Conservation (phyloP, 805 yeast genomes). For the Nakazawaea molendinolei region DNA sequence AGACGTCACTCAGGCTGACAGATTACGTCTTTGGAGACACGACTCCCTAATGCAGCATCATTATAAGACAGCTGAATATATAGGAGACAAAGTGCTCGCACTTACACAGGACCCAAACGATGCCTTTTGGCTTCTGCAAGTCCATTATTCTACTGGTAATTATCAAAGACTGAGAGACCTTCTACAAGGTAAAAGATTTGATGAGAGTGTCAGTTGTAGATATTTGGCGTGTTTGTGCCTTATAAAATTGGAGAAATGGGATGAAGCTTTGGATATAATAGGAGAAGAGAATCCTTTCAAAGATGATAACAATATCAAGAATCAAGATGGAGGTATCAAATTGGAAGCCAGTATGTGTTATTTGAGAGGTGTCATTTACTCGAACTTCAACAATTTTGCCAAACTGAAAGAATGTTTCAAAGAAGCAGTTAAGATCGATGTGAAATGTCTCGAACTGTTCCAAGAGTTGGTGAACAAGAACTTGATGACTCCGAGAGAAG, state of each 20-base stretch:
- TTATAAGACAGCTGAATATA: constrained; percentile 79
- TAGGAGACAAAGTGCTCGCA: constrained; percentile 85
- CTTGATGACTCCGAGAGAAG: constrained; percentile 76
- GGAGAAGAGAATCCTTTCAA: constrained; percentile 78
- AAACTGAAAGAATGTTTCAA: constrained; percentile 80
- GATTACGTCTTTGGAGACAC: constrained; percentile 84
- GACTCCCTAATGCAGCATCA: constrained; percentile 92
- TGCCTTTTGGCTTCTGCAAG: constrained; percentile 96
- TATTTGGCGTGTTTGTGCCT: constrained; percentile 74
- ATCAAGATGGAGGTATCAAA: constrained; percentile 77
- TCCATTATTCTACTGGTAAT: constrained; percentile 67
- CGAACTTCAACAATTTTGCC: constrained; percentile 78
- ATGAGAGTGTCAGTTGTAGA: constrained; percentile 65
- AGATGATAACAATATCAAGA: constrained; percentile 28
- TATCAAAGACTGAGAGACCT: constrained; percentile 74
- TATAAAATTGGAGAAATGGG: constrained; percentile 68
- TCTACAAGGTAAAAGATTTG: constrained; percentile 48
- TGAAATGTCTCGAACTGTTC: constrained; percentile 90
- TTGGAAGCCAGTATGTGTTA: constrained; percentile 84
- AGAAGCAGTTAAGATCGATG: constrained; percentile 83
- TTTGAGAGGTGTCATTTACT: constrained; percentile 75
- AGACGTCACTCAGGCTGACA: constrained; percentile 67
- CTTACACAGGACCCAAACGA: constrained; percentile 85
- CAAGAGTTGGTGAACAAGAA: constrained; percentile 67
- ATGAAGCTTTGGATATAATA: constrained; percentile 80